Evolutionary conservation across 805 yeast species (phyloP).

Genomic region (Candida ovalis): DNA sequence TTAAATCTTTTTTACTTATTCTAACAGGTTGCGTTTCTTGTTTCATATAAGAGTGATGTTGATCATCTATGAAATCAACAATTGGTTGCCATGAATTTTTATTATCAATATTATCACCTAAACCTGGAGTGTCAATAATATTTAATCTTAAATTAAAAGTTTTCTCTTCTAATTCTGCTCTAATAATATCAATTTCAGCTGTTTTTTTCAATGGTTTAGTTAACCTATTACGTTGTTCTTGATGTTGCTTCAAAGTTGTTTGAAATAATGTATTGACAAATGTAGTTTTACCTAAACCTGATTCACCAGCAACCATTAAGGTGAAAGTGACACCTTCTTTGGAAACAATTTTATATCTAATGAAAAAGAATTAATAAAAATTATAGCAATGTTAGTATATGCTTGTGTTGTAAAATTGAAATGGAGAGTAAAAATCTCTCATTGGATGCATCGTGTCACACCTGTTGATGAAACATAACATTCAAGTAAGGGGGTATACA

Average conservation of each 20-base stretch:
- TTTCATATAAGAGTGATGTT: slow-evolving; percentile 82
- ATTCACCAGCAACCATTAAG: slow-evolving; percentile 84
- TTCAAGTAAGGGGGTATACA: slow-evolving; percentile 21
- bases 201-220: slow-evolving; percentile 63
- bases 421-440: too few species aligned
- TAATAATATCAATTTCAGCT: slow-evolving; percentile 70
- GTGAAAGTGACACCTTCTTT: slow-evolving; percentile 75
- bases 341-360: slow-evolving; percentile 68
- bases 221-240: slow-evolving; percentile 51
- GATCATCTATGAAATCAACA: slow-evolving; percentile 86
- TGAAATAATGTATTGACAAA: slow-evolving; percentile 84
- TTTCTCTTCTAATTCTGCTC: slow-evolving; percentile 82
- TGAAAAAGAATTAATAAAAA: slow-evolving; percentile 2
- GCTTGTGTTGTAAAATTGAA: too few species aligned
- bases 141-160: slow-evolving; percentile 75
- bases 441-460: too few species aligned
- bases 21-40: slow-evolving; percentile 92
- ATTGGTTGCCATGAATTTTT: slow-evolving; percentile 83
- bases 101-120: slow-evolving; percentile 88
- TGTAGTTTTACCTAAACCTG: slow-evolving; percentile 91
- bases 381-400: slow-evolving; percentile 1
- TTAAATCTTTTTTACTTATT: slow-evolving; percentile 60
- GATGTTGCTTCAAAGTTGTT: slow-evolving; percentile 59
- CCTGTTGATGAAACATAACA: not conserved
- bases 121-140: slow-evolving; percentile 89